Percentiles rank a stretch among this genome's conserved stretches.
These are phyloP conservation scores for Prunus campanulata DNA, from an alignment of 306 rosid species.

Conservation along the genomic window DNA sequence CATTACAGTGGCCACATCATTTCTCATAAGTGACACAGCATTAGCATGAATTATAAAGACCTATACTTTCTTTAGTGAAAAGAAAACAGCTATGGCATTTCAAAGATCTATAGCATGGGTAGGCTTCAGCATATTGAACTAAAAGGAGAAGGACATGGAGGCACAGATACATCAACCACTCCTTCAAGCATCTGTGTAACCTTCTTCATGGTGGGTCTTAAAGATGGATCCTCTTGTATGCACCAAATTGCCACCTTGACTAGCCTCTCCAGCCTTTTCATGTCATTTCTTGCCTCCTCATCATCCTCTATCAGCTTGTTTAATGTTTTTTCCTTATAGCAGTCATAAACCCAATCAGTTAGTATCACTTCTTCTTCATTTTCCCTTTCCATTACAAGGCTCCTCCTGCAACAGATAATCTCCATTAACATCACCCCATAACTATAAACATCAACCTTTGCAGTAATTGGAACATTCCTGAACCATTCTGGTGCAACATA, in stretches of 20 bases:
- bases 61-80: too few species aligned
- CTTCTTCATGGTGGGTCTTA: slow-evolving; percentile 26
- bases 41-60: too few species aligned
- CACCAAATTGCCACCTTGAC: slow-evolving; percentile 24
- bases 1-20: too few species aligned
- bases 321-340: slow-evolving; percentile 3
- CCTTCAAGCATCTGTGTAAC: slow-evolving; percentile 22
- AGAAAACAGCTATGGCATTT: neutral
- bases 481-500: slow-evolving; percentile 3
- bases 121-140: neutral
- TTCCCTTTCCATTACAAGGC: slow-evolving; percentile 1
- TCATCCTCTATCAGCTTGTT: slow-evolving; percentile 4
- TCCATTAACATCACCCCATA: neutral
- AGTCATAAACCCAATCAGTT: slow-evolving; percentile 16
- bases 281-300: slow-evolving; percentile 14
- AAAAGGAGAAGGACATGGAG: slow-evolving; percentile 8
- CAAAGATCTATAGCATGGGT: neutral
- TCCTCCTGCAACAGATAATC: slow-evolving; percentile 2
- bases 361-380: slow-evolving; percentile 15
- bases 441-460: neutral
- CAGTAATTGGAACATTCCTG: neutral
- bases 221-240: slow-evolving; percentile 28
- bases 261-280: slow-evolving; percentile 12
- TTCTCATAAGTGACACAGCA: too few species aligned
- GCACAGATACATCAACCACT: slow-evolving; percentile 10